A percentile compares a stretch with the other conserved stretches of the same genome.
phyloP scores from a whole-genome alignment of 371 early-diverging fungal genomes.

The Mucor sp. region DNA sequence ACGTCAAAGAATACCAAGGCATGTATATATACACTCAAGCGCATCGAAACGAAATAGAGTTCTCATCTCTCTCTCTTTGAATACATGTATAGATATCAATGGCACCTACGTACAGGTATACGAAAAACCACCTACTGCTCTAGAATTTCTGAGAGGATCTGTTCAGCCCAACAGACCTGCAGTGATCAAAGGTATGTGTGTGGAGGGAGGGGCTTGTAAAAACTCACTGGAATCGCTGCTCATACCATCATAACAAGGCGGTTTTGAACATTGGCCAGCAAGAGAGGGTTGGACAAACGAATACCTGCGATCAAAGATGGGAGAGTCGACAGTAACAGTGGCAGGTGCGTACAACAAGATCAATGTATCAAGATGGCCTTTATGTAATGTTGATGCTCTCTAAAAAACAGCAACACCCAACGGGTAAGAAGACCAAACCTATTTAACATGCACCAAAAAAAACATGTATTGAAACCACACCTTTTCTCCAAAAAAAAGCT shows the following conservation, averaged over 20 bases:
- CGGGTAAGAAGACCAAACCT: slow-evolving; percentile 31
- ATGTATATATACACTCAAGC: not conserved
- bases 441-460: not conserved
- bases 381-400: not conserved
- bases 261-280: slow-evolving; percentile 65
- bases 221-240: too few species aligned
- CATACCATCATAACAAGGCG: slow-evolving; percentile 19
- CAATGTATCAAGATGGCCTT: not conserved
- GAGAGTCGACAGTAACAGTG: slow-evolving; percentile 58
- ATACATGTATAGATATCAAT: slow-evolving; percentile 56
- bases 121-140: slow-evolving; percentile 35
- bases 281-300: slow-evolving; percentile 61
- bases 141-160: slow-evolving; percentile 43
- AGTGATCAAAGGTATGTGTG: slow-evolving; percentile 38
- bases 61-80: not conserved
- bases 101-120: slow-evolving; percentile 34
- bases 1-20: slow-evolving; percentile 53
- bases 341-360: slow-evolving; percentile 48
- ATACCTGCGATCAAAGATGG: slow-evolving; percentile 54
- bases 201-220: too few species aligned
- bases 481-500: slow-evolving; percentile 48
- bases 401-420: slow-evolving; percentile 40
- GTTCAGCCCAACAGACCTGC: slow-evolving; percentile 52
- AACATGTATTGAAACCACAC: not conserved
- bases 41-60: not conserved